Conservation (phyloP, 2,329 filamentous ascomycete species). For the Fusarium siculi region DNA sequence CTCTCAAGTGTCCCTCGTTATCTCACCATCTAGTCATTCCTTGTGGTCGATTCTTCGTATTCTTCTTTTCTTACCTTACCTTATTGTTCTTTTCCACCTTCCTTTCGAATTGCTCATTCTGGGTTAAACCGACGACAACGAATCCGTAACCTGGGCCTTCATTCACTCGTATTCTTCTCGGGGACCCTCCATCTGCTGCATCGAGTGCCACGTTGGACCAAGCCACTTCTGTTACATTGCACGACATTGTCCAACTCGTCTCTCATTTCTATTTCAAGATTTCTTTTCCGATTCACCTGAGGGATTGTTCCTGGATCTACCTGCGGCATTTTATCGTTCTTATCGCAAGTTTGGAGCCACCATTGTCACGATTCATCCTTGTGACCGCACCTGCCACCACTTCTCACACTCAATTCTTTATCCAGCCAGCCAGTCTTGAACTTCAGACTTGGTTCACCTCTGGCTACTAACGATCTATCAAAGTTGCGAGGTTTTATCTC, state of each 20-base stretch:
- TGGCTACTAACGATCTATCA: not conserved
- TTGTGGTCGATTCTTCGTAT: conserved; percentile 19
- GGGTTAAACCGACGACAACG: conserved; percentile 18
- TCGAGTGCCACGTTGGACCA: conserved; percentile 36
- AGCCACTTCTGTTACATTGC: conserved; percentile 23
- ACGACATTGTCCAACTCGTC: conserved; percentile 23
- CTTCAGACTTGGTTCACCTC: not conserved
- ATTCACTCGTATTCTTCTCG: conserved; percentile 37
- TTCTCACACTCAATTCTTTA: not conserved
- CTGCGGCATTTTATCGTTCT: conserved; percentile 21
- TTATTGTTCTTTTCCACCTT: conserved; percentile 3
- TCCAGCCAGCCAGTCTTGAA: not conserved
- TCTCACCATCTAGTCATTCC: conserved; percentile 23
- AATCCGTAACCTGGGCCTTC: not conserved
- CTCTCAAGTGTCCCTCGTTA: conserved; percentile 30
- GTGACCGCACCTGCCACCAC: not conserved
- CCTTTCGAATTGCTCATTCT: not conserved
- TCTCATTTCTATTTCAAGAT: conserved; percentile 25
- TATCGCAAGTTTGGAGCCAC: not conserved
- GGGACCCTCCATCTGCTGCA: conserved; percentile 36
- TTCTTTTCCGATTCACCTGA: conserved; percentile 7
- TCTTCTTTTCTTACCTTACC: conserved; percentile 17
- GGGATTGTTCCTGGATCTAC: conserved; percentile 1
- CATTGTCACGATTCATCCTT: not conserved
- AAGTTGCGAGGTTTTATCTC: conserved; percentile 6